Evolutionary conservation across 2,329 filamentous ascomycete genomes (phyloP), one percentile per base, ranked within the genome.

Genomic region (Ascochyta rabiei): DNA sequence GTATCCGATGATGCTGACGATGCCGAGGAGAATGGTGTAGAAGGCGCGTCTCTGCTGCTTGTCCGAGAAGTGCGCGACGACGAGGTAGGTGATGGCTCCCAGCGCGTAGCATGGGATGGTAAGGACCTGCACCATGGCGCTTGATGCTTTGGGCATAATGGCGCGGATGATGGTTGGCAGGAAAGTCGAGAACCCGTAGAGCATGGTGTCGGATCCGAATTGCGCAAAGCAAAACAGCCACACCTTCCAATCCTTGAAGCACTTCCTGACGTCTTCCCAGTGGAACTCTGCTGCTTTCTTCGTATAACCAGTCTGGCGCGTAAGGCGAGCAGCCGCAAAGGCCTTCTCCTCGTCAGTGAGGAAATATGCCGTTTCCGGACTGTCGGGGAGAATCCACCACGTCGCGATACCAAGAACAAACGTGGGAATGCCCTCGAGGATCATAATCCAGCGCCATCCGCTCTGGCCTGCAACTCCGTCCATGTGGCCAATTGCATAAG

Each of bases 111-210:
- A 91, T 0, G 90, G 90, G 41, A 93, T 89, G 0, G 90, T 93
- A 30, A 93, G 81, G 28, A 90, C 84, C 71, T 93, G 89, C 6
- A 90, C 84, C 66, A 89, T 80, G 0, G 88, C 83, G 0, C 79
- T 78, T 0, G 84, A 80, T 79, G 88, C 90, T 2, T 68, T 70
- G 1, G 77, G 76, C 3, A 88, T 87, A 46, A 93, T 83, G 4
- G 82, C 86, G 37, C 84, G 79, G 71, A 93, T 91, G 61, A 93
- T 93, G 4, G 89, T 91, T 0, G 90, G 90, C 39, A 93, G 76
- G 68, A 93, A 93, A 0, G 88, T 91, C 44, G 86, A 88, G 72
- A 86, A 92, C 4, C 89, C 88, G 66, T 93, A 93, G 0, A 93
- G 80, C 84, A 92, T 89, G 1, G 87, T 90, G 66, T 91, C 88